Base-by-base conservation (phyloP, 306 rosid genomes). In the Begonia peltatifolia region DNA sequence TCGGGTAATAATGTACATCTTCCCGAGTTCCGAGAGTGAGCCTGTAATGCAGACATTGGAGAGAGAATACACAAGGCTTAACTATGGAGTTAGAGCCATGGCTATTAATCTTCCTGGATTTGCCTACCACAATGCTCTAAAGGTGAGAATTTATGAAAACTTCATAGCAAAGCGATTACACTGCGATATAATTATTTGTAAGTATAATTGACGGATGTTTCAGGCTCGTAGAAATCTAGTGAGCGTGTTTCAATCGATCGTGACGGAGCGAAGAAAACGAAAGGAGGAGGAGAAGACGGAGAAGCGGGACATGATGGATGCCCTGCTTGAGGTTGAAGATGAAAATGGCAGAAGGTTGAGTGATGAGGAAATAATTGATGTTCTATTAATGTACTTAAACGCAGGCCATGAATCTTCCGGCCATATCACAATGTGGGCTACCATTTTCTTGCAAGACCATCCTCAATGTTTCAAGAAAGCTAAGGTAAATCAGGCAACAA, bases 401-500 rank as follows among this genome's bases (percentile, higher is more conserved):
- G 96, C 96, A 11, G 96, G 96, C 7, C 87, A 87, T 54, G 96
- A 87, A 78, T 77, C 87, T 65, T 73, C 94, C 6, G 89, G 87
- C 47, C 94, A 83, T 60, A 83, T 77, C 18, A 74, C 70, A 15
- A 51, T 87, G 79, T 83, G 96, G 96, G 68, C 90, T 22, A 36
- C 76, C 61, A 60, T 83, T 53, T 72, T 74, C 68, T 75, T 83
- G 59, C 63, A 53, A 6, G 56, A 83, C 25, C 56, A 78, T 54
- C 89, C 94, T 11, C 64, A 58, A 57, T 42, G 43, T 55, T 54
- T 70, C 61, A 50, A 56, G 7, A 83, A 12, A 18, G 90, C 94
- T 15, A 83, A 74, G 96, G 90, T 80, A 41, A 10, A 7, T 7
- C 3, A 58, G 12, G 9, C 41, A 52, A 43, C 52, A 13, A 16